Evolutionary conservation across 108 stramenopile genomes (phyloP).

Genomic region (Skeletonema potamos): DNA sequence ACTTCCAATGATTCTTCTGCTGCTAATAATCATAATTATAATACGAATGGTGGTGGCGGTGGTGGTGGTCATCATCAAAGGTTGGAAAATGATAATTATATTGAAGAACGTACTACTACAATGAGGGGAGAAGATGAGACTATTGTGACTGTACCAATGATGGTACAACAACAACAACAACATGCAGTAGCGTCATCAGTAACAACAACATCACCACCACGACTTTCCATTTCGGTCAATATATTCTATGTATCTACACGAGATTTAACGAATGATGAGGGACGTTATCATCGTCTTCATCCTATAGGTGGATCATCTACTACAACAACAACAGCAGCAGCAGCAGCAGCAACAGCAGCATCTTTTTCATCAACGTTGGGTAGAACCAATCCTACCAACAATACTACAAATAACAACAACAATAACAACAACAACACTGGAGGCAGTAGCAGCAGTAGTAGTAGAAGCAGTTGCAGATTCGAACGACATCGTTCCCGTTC

Average conservation of each 20-base stretch:
- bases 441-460: too few relatives aligned
- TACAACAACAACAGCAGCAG: neutral
- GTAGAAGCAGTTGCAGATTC: neutral
- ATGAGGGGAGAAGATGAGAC: neutral
- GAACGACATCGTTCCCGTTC: conserved; percentile 8
- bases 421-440: too few relatives aligned
- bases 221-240: neutral
- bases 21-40: too few relatives aligned
- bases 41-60: too few relatives aligned
- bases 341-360: neutral
- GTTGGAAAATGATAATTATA: neutral
- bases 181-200: neutral
- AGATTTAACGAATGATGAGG: neutral
- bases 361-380: neutral
- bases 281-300: neutral
- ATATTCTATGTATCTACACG: neutral
- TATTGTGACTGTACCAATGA: neutral
- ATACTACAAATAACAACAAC: too few relatives aligned
- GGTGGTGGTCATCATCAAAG: too few relatives aligned
- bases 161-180: neutral
- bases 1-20: too few relatives aligned
- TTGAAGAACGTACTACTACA: neutral
- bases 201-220: neutral
- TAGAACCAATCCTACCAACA: too few relatives aligned
- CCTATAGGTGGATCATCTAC: neutral